These are phyloP conservation scores for Candida michaelii DNA, from an alignment of 805 yeast genomes.

Conservation along the genomic window DNA sequence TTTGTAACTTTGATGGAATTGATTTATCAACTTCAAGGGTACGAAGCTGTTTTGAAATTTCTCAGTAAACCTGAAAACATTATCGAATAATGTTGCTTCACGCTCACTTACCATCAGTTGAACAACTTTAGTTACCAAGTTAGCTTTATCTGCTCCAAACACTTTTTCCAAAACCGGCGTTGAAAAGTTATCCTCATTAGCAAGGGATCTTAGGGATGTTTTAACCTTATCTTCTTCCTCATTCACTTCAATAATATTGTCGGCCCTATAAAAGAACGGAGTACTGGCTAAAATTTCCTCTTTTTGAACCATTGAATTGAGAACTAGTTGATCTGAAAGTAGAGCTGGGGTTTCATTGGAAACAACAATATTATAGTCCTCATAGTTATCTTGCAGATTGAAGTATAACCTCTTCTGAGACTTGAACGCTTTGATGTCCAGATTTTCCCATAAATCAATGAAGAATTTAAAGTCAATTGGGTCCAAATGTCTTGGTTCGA, in stretches of 20 bases:
- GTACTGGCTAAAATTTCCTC: conserved; percentile 52
- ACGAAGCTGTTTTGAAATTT: conserved; percentile 3
- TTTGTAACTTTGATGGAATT: conserved; percentile 16
- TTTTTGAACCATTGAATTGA: conserved; percentile 68
- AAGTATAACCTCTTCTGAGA: conserved; percentile 35
- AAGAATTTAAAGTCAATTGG: conserved; percentile 50
- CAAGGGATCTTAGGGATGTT: conserved; percentile 52
- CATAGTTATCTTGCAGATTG: conserved; percentile 47
- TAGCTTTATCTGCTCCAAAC: conserved; percentile 47
- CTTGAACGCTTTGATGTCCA: conserved; percentile 38
- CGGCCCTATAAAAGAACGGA: conserved; percentile 36
- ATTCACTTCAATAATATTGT: conserved; percentile 18
- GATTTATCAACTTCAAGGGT: not conserved
- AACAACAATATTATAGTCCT: conserved; percentile 34
- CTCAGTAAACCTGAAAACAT: conserved; percentile 1
- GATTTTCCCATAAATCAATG: conserved; percentile 64
- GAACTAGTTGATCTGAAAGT: conserved; percentile 47
- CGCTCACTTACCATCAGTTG: conserved; percentile 52
- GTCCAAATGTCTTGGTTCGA: conserved; percentile 50
- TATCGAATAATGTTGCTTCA: conserved; percentile 47
- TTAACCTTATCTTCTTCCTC: conserved; percentile 30
- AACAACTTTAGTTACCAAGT: conserved; percentile 49
- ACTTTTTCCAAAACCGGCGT: conserved; percentile 45
- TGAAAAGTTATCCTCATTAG: conserved; percentile 48
- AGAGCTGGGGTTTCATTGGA: conserved; percentile 15